A percentile compares a stretch with the other conserved stretches of the same genome.
These are phyloP conservation scores for Boletus insuetus DNA, from an alignment of 768 basidiomycete genomes.

Conservation along the genomic window DNA sequence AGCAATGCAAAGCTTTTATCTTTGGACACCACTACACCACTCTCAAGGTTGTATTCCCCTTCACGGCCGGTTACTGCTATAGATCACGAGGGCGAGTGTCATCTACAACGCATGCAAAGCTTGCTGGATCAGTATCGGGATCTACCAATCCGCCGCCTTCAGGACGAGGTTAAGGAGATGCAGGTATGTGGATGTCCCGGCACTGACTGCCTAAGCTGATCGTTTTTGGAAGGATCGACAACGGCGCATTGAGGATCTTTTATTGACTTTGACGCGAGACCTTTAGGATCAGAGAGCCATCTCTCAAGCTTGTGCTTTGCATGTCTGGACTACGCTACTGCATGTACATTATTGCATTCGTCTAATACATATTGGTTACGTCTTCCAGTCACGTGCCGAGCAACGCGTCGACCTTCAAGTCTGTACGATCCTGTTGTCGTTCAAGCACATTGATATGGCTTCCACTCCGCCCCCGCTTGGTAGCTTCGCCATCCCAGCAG, in stretches of 20 bases:
- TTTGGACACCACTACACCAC: constrained; percentile 28
- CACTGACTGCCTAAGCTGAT: not conserved
- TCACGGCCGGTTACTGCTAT: constrained; percentile 19
- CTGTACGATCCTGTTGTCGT: not conserved
- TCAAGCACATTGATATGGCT: constrained; percentile 18
- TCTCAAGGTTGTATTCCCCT: constrained; percentile 27
- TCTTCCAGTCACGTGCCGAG: constrained; percentile 17
- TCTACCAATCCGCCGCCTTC: constrained; percentile 62
- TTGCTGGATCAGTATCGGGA: constrained; percentile 62
- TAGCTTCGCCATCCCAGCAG: constrained; percentile 42
- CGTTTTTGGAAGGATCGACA: constrained; percentile 55
- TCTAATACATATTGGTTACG: not conserved
- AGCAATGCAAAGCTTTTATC: constrained; percentile 28
- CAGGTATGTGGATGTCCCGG: constrained; percentile 46
- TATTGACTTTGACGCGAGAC: constrained; percentile 65
- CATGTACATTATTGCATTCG: not conserved
- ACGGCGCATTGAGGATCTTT: constrained; percentile 70
- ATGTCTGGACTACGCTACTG: not conserved
- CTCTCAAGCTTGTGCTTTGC: not conserved
- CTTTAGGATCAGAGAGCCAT: constrained; percentile 44
- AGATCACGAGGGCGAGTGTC: constrained; percentile 38
- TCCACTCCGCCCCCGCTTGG: constrained; percentile 51
- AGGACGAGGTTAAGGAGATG: constrained; percentile 80
- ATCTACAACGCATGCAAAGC: constrained; percentile 53
- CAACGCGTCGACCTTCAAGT: constrained; percentile 2